Evolutionary conservation across 352 stramenopile species (phyloP).

Genomic region (Globisporangium spinosum): DNA sequence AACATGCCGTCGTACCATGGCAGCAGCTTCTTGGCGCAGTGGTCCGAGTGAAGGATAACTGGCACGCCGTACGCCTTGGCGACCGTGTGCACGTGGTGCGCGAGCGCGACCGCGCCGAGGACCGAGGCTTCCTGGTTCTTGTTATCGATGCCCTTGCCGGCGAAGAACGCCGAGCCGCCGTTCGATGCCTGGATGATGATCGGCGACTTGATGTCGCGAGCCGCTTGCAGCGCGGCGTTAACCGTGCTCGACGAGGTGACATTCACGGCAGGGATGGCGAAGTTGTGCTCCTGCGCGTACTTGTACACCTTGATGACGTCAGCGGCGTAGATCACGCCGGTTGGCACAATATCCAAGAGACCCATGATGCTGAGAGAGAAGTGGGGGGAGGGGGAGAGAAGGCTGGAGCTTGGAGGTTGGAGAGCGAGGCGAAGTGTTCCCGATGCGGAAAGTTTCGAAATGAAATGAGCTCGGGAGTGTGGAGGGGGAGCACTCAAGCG

Average conservation of each 20-base stretch:
- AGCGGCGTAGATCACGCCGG: constrained; percentile 85
- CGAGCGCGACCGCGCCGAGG: constrained; percentile 86
- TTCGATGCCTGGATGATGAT: constrained; percentile 99
- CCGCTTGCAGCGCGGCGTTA: constrained; percentile 96
- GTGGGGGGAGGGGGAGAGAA: neutral
- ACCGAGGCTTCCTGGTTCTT: constrained; percentile 87
- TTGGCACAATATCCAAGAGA: constrained; percentile 78
- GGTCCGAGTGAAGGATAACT: constrained; percentile 98
- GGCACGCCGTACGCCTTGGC: constrained; percentile 96
- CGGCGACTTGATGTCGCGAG: constrained; percentile 93
- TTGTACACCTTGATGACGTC: constrained; percentile 90
- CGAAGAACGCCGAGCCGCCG: constrained; percentile 95
- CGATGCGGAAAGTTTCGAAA: constrained; percentile 20
- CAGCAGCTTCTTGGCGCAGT: constrained; percentile 98
- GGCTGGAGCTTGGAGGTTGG: constrained; percentile 9
- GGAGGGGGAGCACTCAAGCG: neutral
- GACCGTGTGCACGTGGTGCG: constrained; percentile 95
- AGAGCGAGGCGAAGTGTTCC: constrained; percentile 11
- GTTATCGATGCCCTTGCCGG: constrained; percentile 96
- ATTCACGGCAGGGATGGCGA: constrained; percentile 98
- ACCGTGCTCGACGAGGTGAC: constrained; percentile 94
- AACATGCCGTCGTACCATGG: constrained; percentile 98
- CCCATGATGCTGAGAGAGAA: constrained; percentile 46
- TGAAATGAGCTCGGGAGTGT: constrained; percentile 19
- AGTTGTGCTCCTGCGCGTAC: constrained; percentile 92